phyloP scores from a whole-genome alignment of 768 basidiomycete genomes.

The Scleroderma bovista region DNA sequence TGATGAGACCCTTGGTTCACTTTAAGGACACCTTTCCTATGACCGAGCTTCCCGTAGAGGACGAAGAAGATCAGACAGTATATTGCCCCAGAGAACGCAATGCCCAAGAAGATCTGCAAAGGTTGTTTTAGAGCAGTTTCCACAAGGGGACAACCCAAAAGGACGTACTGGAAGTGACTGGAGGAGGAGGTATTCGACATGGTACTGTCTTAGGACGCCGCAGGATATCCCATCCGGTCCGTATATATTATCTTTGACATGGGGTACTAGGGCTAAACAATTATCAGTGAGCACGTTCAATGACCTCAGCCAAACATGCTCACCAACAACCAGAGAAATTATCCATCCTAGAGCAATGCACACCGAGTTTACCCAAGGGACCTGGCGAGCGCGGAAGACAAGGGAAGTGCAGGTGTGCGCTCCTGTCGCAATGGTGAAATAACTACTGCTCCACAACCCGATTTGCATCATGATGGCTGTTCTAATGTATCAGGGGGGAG shows the following conservation, averaged over 20 bases:
- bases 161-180: slow-evolving; percentile 57
- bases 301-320: slow-evolving; percentile 14
- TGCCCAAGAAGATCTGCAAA: slow-evolving; percentile 51
- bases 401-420: slow-evolving; percentile 66
- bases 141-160: background rate
- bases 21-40: slow-evolving; percentile 44
- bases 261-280: slow-evolving; percentile 33
- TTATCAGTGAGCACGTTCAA: background rate
- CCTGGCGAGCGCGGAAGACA: slow-evolving; percentile 50
- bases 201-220: slow-evolving; percentile 39
- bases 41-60: slow-evolving; percentile 50
- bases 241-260: slow-evolving; percentile 40
- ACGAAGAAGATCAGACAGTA: slow-evolving; percentile 60
- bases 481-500: background rate
- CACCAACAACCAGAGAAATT: slow-evolving; percentile 44
- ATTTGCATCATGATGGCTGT: slow-evolving; percentile 55
- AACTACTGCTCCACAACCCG: slow-evolving; percentile 55
- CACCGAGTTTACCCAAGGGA: slow-evolving; percentile 39
- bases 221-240: slow-evolving; percentile 50
- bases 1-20: slow-evolving; percentile 43
- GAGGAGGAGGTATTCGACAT: slow-evolving; percentile 43
- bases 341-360: slow-evolving; percentile 52
- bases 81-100: slow-evolving; percentile 47
- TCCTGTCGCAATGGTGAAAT: slow-evolving; percentile 60
- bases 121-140: background rate